Evolutionary conservation across 148 eudicot genomes (phyloP), one percentile per base, ranked within the genome.

Genomic region (Camellia japonica): DNA sequence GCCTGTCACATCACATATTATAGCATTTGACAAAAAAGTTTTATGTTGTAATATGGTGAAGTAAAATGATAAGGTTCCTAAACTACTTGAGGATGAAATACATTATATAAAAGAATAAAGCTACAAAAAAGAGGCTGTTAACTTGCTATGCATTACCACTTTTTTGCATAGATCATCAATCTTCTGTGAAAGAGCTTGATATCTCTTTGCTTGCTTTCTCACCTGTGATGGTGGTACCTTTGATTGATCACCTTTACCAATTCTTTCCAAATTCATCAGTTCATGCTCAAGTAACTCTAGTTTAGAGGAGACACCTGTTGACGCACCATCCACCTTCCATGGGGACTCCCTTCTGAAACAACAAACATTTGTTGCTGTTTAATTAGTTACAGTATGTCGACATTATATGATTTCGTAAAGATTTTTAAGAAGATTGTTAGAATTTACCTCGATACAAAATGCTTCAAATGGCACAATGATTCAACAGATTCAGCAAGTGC

Each of bases 191-290:
- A 94, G 90, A 70, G 92, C 90, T 88, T 94, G 97, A 86, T 96
- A 96, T 55, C 98, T 90, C 91, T 91, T 92, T 11, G 97, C 95
- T 75, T 94, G 98, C 85, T 94, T 96, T 77, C 95, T 88, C 97
- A 94, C 80, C 54, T 23, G 30, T 23, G 30, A 23, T 23, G 30
- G 30, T 23, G 30, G 30, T 23, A 23, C 30, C 30, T 0, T 23
- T 23, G 30, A 23, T 23, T 23, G 30, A 23, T 23, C 30, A 23
- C 30, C 30, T 23, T 23, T 23, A 23, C 30, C 30, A 23, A 23
- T 23, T 23, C 30, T 23, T 23, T 23, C 30, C 30, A 23, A 23
- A 23, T 23, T 23, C 30, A 0, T 23, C 30, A 23, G 30, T 23
- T 23, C 30, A 23, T 23, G 30, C 30, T 23, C 30, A 23, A 23